Evolutionary conservation across 2,329 filamentous ascomycete genomes (phyloP).

Genomic region (Aureobasidium sp.): DNA sequence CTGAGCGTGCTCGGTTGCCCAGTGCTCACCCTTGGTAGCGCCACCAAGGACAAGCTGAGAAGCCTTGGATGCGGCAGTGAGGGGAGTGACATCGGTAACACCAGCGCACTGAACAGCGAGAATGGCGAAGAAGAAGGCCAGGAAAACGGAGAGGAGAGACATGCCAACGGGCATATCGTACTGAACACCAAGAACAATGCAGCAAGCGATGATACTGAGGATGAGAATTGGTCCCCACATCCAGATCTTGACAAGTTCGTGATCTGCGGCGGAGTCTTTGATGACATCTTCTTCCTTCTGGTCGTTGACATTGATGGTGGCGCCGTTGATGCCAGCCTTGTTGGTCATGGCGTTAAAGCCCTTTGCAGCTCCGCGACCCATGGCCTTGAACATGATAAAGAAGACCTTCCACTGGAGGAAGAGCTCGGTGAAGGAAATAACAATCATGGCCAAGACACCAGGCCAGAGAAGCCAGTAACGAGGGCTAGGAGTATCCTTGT

Average conservation of each 20-base stretch:
- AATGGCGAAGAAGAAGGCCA: slow-evolving; percentile 54
- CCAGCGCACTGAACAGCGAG: slow-evolving; percentile 52
- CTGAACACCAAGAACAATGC: slow-evolving; percentile 44
- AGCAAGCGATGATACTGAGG: slow-evolving; percentile 40
- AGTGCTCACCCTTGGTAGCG: slow-evolving; percentile 48
- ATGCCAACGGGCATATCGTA: slow-evolving; percentile 50
- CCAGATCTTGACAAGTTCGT: slow-evolving; percentile 45
- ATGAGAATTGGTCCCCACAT: slow-evolving; percentile 43
- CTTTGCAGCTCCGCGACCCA: slow-evolving; percentile 38
- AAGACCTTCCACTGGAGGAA: slow-evolving; percentile 36
- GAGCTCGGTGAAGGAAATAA: slow-evolving; percentile 36
- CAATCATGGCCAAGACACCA: slow-evolving; percentile 42
- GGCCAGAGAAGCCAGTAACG: slow-evolving; percentile 47
- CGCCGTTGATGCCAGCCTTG: not conserved
- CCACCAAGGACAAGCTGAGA: slow-evolving; percentile 61
- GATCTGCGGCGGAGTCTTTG: slow-evolving; percentile 39
- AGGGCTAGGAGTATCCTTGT: slow-evolving; percentile 37
- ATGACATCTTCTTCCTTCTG: slow-evolving; percentile 33
- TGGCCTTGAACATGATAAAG: slow-evolving; percentile 39
- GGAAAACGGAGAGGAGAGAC: slow-evolving; percentile 46
- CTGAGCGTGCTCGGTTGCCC: slow-evolving; percentile 45
- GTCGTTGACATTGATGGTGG: not conserved
- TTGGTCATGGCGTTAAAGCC: slow-evolving; percentile 30
- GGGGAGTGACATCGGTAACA: slow-evolving; percentile 48
- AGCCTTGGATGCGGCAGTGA: slow-evolving; percentile 59